Evolutionary conservation across 2,329 filamentous ascomycete species (phyloP).

Genomic region (Fusarium drepaniforme): DNA sequence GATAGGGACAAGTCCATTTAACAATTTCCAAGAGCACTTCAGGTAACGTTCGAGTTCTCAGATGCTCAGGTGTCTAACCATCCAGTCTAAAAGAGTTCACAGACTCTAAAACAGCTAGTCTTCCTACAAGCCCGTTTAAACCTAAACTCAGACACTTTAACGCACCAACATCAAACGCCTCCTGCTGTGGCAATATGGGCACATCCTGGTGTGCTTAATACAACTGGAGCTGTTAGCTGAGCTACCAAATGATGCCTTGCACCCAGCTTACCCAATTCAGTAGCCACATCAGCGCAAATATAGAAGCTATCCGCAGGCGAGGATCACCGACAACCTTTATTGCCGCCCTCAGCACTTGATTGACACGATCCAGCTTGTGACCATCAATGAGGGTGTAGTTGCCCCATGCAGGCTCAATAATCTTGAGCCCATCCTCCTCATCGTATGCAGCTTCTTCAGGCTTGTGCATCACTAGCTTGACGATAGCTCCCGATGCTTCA

Average conservation of each 20-base stretch:
- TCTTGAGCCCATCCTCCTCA: slow-evolving; percentile 37
- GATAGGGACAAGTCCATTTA: background rate
- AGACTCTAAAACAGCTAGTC: background rate
- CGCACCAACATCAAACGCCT: background rate
- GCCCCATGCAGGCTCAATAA: slow-evolving; percentile 36
- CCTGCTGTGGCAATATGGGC: background rate
- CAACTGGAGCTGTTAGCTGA: slow-evolving; percentile 31
- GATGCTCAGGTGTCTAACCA: background rate
- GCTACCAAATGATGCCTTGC: accelerated
- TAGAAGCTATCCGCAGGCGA: slow-evolving; percentile 24
- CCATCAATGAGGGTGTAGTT: slow-evolving; percentile 18
- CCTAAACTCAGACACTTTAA: background rate
- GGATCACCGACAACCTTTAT: slow-evolving; percentile 5
- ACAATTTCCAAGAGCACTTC: background rate
- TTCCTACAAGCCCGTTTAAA: background rate
- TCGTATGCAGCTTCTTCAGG: slow-evolving; percentile 16
- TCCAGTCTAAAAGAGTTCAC: background rate
- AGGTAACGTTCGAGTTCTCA: background rate
- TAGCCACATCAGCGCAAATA: slow-evolving; percentile 40
- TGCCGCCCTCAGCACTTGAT: slow-evolving; percentile 3
- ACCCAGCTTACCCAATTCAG: slow-evolving; percentile 39
- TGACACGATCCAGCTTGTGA: background rate
- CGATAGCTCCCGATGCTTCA: slow-evolving; percentile 41
- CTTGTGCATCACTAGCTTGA: slow-evolving; percentile 40
- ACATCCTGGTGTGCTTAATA: slow-evolving; percentile 14